Percentiles rank a stretch among this genome's conserved stretches.
phyloP scores from a whole-genome alignment of 129 eudicot species.

The Daucus carota region DNA sequence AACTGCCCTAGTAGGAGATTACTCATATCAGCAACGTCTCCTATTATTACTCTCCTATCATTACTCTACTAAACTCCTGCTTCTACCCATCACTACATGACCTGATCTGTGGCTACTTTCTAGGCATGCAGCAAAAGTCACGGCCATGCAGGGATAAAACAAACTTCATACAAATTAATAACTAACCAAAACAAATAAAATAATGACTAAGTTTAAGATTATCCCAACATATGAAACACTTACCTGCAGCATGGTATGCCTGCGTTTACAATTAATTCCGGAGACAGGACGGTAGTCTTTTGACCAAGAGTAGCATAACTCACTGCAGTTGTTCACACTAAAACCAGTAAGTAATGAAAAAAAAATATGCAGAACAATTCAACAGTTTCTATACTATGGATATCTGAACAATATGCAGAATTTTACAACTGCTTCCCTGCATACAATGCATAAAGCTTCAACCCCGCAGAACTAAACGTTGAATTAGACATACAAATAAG shows the following conservation, averaged over 20 bases:
- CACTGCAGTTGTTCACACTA: conserved; percentile 33
- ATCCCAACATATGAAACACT: conserved; percentile 5
- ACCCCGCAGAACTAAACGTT: background rate
- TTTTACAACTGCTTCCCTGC: background rate
- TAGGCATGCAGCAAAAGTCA: too few species aligned
- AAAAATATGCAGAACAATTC: background rate
- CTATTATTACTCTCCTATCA: too few species aligned
- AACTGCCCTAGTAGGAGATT: too few species aligned
- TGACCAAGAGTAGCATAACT: conserved; percentile 75
- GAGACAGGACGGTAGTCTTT: conserved; percentile 92
- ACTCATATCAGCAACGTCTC: too few species aligned
- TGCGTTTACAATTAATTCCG: conserved; percentile 70
- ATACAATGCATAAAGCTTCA: background rate
- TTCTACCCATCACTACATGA: too few species aligned
- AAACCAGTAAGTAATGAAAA: background rate
- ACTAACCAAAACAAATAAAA: too few species aligned
- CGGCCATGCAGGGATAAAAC: too few species aligned
- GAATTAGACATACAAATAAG: background rate
- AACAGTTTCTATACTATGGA: too few species aligned
- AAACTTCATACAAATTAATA: too few species aligned
- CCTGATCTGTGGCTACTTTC: too few species aligned
- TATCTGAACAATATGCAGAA: background rate
- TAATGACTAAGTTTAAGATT: too few species aligned
- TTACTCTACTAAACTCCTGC: too few species aligned
- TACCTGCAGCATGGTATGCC: conserved; percentile 97